Percentiles rank a stretch among this genome's conserved stretches.
Evolutionary conservation across 2,329 filamentous ascomycete species (phyloP).

Genomic region (Colletotrichum sp.): DNA sequence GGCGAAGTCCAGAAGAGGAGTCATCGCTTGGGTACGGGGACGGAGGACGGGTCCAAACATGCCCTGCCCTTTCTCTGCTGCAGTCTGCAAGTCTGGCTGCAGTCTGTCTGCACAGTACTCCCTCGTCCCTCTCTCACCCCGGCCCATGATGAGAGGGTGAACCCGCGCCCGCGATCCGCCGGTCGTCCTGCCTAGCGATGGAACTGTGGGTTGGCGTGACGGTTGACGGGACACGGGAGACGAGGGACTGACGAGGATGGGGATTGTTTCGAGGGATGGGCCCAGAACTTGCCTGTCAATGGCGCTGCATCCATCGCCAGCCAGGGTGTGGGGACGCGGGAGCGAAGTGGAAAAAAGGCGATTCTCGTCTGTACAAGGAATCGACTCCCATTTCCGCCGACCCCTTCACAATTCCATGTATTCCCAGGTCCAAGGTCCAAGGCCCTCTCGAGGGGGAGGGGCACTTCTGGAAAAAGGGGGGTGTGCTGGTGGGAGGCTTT

Average conservation of each 20-base stretch:
- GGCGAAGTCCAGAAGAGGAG: not conserved
- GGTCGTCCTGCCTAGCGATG: not conserved
- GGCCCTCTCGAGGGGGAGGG: not conserved
- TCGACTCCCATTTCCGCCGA: slow-evolving; percentile 8
- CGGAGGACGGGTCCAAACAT: not conserved
- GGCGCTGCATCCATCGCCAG: not conserved
- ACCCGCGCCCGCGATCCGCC: not conserved
- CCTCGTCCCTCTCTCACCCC: not conserved
- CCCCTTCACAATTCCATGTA: not conserved
- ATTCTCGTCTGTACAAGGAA: not conserved
- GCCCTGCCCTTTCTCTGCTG: not conserved
- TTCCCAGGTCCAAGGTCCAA: not conserved
- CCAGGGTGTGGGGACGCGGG: not conserved
- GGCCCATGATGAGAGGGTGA: not conserved
- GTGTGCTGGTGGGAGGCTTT: not conserved
- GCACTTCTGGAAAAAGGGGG: not conserved
- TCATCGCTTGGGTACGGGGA: not conserved
- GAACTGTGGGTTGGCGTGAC: not conserved
- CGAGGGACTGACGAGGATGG: not conserved
- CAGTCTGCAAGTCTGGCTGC: not conserved
- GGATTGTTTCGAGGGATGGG: not conserved
- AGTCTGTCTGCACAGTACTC: not conserved
- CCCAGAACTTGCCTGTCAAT: not conserved
- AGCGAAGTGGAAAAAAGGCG: slow-evolving; percentile 18
- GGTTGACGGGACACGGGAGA: not conserved